Conservation (phyloP, 768 basidiomycete genomes). For the Pulveroboletus ravenelii region DNA sequence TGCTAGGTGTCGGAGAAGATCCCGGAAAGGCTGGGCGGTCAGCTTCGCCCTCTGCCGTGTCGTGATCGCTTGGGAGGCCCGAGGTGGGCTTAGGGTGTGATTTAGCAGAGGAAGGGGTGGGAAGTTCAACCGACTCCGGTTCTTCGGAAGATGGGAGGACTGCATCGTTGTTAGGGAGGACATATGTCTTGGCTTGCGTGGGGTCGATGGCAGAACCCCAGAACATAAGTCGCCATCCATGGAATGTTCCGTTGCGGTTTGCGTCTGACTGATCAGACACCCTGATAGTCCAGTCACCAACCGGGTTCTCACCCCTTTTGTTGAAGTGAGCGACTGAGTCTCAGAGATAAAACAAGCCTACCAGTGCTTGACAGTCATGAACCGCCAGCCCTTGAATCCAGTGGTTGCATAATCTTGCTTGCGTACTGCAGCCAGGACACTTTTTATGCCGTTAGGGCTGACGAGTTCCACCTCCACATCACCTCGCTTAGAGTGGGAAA, state of each 20-base stretch:
- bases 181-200: constrained; percentile 55
- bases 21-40: constrained; percentile 64
- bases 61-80: constrained; percentile 85
- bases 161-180: constrained; percentile 50
- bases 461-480: constrained; percentile 89
- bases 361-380: constrained; percentile 99
- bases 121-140: constrained; percentile 34
- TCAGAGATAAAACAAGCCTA: constrained; percentile 29
- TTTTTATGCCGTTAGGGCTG: constrained; percentile 83
- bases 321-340: constrained; percentile 11
- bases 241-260: constrained; percentile 58
- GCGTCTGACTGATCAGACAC: constrained; percentile 77
- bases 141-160: constrained; percentile 46
- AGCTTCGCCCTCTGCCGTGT: constrained; percentile 73
- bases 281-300: constrained; percentile 85
- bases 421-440: constrained; percentile 74
- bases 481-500: constrained; percentile 78
- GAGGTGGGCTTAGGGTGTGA: constrained; percentile 80
- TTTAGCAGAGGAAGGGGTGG: constrained; percentile 48
- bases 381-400: constrained; percentile 95
- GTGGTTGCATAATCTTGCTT: constrained; percentile 54
- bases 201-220: constrained; percentile 88
- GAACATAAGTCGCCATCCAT: constrained; percentile 88
- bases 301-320: constrained; percentile 83
- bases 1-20: constrained; percentile 33